phyloP scores from a whole-genome alignment of 2,329 filamentous ascomycete genomes.

The Leptographium galeiforme region DNA sequence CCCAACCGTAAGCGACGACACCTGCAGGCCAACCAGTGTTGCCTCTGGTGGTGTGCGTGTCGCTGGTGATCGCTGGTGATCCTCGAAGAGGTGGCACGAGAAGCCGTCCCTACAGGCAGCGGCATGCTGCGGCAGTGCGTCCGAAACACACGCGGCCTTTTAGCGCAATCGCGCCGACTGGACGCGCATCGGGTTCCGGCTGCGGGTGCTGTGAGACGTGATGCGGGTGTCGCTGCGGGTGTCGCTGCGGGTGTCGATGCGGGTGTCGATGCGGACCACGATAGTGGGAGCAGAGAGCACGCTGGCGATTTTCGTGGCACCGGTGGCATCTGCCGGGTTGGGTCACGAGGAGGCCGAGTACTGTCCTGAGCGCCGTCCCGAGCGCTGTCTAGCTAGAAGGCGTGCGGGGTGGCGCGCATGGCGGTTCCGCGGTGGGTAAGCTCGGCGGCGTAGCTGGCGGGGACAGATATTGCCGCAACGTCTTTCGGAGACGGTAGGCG shows the following conservation, averaged over 20 bases:
- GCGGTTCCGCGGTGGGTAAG: slow-evolving; percentile 9
- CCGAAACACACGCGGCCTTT: slow-evolving; percentile 2
- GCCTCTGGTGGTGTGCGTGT: slow-evolving; percentile 7
- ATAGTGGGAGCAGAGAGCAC: slow-evolving; percentile 4
- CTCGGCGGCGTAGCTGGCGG: slow-evolving; percentile 6
- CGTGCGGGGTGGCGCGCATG: slow-evolving; percentile 7
- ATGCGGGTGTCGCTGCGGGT: no score
- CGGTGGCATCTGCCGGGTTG: slow-evolving; percentile 7
- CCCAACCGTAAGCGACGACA: no score
- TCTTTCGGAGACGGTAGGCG: slow-evolving; percentile 1
- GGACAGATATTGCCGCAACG: slow-evolving; percentile 1
- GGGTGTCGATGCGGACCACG: neutral
- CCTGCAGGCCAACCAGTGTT: neutral
- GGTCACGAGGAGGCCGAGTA: slow-evolving; percentile 8
- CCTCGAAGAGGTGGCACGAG: slow-evolving; percentile 1
- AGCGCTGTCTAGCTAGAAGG: slow-evolving; percentile 7
- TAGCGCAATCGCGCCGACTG: slow-evolving; percentile 6
- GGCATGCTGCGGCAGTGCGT: slow-evolving; percentile 4
- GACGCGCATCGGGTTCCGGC: slow-evolving; percentile 5
- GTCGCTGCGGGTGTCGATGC: no score
- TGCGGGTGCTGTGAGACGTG: slow-evolving; percentile 7
- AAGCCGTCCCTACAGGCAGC: slow-evolving; percentile 3
- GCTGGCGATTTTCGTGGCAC: slow-evolving; percentile 9
- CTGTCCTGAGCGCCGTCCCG: no score
- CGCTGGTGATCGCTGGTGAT: slow-evolving; percentile 4